phyloP scores from a whole-genome alignment of 2,329 filamentous ascomycete species.

The Talaromyces sp. region DNA sequence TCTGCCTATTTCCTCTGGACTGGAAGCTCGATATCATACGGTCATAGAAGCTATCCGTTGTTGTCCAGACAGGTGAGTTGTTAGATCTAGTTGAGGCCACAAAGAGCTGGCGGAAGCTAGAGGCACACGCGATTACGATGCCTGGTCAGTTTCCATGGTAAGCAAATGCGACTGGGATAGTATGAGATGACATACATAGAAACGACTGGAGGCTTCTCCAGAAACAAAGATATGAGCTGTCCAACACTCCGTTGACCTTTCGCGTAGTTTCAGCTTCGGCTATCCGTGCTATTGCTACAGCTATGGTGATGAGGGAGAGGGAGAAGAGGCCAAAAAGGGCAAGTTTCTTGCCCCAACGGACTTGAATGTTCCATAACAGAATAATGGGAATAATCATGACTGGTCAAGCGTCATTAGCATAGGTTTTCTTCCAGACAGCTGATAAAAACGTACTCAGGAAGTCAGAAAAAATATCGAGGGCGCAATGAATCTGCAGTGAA shows the following conservation, averaged over 20 bases:
- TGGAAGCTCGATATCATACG: neutral
- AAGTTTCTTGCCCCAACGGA: neutral
- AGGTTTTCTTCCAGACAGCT: neutral
- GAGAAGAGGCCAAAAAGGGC: constrained; percentile 1
- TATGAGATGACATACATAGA: neutral
- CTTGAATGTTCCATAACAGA: neutral
- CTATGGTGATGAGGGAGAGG: neutral
- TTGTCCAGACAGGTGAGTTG: neutral
- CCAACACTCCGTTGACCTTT: neutral
- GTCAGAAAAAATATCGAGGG: neutral
- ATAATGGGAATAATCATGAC: neutral
- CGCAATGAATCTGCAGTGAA: neutral
- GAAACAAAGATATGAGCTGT: neutral
- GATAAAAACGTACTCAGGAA: neutral
- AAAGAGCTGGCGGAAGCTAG: neutral
- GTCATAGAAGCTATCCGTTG: neutral
- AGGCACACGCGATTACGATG: neutral
- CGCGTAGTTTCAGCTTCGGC: neutral
- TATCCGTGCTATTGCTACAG: neutral
- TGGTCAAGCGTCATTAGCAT: neutral
- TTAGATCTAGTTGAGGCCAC: neutral
- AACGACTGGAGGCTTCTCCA: neutral
- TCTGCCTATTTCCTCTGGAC: neutral
- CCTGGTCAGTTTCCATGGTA: neutral
- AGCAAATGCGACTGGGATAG: neutral